phyloP scores from a whole-genome alignment of 1,284 basidiomycete genomes.

The Ustilago esculenta region DNA sequence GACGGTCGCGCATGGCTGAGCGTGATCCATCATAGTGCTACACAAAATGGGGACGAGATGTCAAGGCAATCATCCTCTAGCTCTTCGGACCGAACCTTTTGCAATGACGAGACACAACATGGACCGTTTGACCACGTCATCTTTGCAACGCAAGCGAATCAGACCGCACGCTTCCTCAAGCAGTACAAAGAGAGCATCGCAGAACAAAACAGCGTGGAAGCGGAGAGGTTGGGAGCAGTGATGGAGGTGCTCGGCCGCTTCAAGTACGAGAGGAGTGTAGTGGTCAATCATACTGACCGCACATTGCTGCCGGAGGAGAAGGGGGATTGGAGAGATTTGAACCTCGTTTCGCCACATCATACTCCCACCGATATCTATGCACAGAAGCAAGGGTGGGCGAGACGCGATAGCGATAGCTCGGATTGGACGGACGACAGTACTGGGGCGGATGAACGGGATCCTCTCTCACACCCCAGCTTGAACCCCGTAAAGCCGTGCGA shows the following conservation, averaged over 20 bases:
- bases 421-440: constrained; percentile 6
- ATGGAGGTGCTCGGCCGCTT: constrained; percentile 18
- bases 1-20: constrained; percentile 12
- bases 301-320: constrained; percentile 25
- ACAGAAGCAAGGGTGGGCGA: no score
- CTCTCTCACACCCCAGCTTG: no score
- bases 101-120: constrained; percentile 12
- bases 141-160: constrained; percentile 64
- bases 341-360: constrained; percentile 54
- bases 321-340: constrained; percentile 54
- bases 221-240: constrained; percentile 8
- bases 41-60: background rate
- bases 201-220: background rate
- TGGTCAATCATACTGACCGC: constrained; percentile 56
- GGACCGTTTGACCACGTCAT: constrained; percentile 59
- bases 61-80: constrained; percentile 2
- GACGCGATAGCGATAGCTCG: background rate
- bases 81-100: constrained; percentile 7
- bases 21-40: constrained; percentile 15
- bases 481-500: no score
- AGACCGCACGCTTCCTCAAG: constrained; percentile 43
- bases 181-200: constrained; percentile 14
- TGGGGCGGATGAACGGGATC: no score
- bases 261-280: constrained; percentile 41
- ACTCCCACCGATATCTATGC: no score